Base-by-base conservation (phyloP, 805 yeast genomes). In the Candida loeiensis region DNA sequence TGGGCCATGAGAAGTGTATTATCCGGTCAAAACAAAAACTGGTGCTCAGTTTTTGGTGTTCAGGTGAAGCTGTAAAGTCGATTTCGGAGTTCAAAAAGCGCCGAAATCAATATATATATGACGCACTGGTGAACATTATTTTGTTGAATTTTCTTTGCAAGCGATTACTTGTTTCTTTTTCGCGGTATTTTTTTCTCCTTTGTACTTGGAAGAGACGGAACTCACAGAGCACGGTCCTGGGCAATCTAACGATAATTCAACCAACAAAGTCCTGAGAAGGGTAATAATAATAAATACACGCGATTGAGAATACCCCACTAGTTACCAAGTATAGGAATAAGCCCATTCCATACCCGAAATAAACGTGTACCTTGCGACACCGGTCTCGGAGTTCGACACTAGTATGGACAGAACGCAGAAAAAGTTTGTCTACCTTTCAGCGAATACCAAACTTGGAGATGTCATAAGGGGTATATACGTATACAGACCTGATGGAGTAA, bases 151-250 rank as follows among this genome's bases (percentile, higher is more conserved):
- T 39, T 39, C 16, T 38, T 11, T 32, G 5, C 33, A 22, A 25
- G 36, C 37, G 39, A 34, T 12, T 12, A 18, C 19, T 34, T 34
- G 43, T 39, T 34, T 39, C 39, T 39, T 39, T 34, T 39, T 37
- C 25, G 31, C 17, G 14, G 13, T 24, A 37, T 37, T 21, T 31
- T n/a, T 34, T 36, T 22, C 20, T 21, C 12, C 28, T 25, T 17
- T 25, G 31, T 34, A 26, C 13, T 34, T 34, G 29, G 30, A 25
- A 34, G 24, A 14, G 13, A n/a, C 35, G 35, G 35, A 32, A 32
- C 15, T 21, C 24, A 21, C 13, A 14, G 7, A 27, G 31, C n/a
- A 12, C 31, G 31, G 27, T 25, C 8, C 6, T 25, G n/a, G 9
- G 27, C 13, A 21, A 21, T 9, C 6, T 7, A 6, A 21, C 9